These are phyloP conservation scores for Fusarium coicis DNA, from an alignment of 2,329 filamentous ascomycete species.

Conservation along the genomic window DNA sequence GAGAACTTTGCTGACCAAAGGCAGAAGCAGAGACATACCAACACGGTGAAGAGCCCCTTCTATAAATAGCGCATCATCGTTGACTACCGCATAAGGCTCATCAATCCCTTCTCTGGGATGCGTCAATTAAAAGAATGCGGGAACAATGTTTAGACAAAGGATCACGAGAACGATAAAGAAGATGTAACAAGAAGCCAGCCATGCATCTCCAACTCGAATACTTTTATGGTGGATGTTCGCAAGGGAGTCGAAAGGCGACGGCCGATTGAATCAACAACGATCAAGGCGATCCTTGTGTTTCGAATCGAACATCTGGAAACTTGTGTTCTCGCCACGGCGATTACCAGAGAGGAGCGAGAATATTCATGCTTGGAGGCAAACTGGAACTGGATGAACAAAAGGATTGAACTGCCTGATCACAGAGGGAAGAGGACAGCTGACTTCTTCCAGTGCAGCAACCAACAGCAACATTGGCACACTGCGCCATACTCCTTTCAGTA, in stretches of 20 bases:
- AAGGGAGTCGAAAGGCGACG: not conserved
- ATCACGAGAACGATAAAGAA: not conserved
- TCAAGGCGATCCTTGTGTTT: not conserved
- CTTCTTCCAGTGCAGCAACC: not conserved
- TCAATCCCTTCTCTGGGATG: not conserved
- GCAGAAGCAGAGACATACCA: not conserved
- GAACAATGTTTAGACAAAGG: not conserved
- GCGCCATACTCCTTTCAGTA: not conserved
- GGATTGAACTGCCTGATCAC: not conserved
- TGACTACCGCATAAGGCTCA: not conserved
- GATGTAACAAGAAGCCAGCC: not conserved
- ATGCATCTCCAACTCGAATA: not conserved
- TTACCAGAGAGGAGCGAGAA: accelerated
- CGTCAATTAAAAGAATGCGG: not conserved
- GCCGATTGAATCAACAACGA: no score
- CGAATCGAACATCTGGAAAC: not conserved
- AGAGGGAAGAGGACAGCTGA: not conserved
- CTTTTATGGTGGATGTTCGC: not conserved
- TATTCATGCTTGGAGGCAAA: not conserved
- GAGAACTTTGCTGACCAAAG: not conserved
- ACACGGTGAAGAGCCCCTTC: not conserved
- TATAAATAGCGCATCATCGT: not conserved
- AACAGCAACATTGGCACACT: not conserved
- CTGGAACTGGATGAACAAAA: not conserved
- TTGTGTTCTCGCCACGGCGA: not conserved